A percentile compares a stretch with the other conserved stretches of the same genome.
phyloP scores from a whole-genome alignment of 208 protist genomes.

The Hexamita inflata region DNA sequence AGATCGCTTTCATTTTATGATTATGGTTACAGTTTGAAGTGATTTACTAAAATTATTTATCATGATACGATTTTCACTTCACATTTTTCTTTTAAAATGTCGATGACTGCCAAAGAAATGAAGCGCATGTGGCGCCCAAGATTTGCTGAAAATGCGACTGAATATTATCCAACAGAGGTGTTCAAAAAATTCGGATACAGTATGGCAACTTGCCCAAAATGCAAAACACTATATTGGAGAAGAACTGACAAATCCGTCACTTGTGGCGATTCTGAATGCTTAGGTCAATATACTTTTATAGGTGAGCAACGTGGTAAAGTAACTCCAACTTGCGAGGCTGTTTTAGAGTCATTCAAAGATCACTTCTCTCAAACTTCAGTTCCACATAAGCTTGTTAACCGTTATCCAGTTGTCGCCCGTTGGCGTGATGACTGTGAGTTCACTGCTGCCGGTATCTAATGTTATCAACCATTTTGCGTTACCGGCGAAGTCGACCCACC shows the following conservation, averaged over 20 bases:
- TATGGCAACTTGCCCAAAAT: slow-evolving; percentile 26
- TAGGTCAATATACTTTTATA: slow-evolving; percentile 37
- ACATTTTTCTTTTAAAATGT: no score
- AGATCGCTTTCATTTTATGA: no score
- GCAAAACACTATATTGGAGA: slow-evolving; percentile 37
- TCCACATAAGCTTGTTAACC: slow-evolving; percentile 38
- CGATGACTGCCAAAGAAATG: slow-evolving; percentile 27
- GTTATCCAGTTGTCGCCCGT: slow-evolving; percentile 45
- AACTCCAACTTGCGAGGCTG: slow-evolving; percentile 12
- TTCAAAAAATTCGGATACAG: slow-evolving; percentile 30
- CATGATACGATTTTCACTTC: no score
- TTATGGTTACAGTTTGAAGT: no score
- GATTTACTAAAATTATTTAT: no score
- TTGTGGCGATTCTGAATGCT: slow-evolving; percentile 42
- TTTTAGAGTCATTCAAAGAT: slow-evolving; percentile 34
- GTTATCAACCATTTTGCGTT: slow-evolving; percentile 46
- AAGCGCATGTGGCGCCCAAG: slow-evolving; percentile 27
- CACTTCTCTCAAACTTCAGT: not conserved
- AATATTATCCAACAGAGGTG: slow-evolving; percentile 35
- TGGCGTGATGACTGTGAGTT: slow-evolving; percentile 45
- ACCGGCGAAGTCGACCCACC: slow-evolving; percentile 44
- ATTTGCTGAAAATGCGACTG: slow-evolving; percentile 28
- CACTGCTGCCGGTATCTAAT: slow-evolving; percentile 44
- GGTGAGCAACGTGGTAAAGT: slow-evolving; percentile 6
- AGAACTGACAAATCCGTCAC: not conserved